phyloP scores from a whole-genome alignment of 257 asterid genomes.

The Solanum tarapatanum region DNA sequence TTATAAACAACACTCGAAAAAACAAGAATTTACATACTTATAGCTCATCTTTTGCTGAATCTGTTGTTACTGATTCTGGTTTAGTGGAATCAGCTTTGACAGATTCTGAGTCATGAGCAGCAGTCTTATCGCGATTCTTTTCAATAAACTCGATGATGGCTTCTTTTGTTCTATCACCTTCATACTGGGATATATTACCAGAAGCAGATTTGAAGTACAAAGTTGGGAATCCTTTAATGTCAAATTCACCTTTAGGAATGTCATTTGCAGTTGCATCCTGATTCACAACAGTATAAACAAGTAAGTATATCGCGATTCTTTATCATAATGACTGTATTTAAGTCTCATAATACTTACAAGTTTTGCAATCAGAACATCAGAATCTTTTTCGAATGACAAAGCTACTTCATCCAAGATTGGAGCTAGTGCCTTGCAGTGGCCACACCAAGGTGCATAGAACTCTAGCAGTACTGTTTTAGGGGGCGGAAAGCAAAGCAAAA shows the following conservation, averaged over 20 bases:
- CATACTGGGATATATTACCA: constrained; percentile 37
- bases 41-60: constrained; percentile 52
- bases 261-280: constrained; percentile 80
- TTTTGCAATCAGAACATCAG: constrained; percentile 59
- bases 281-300: not conserved
- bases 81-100: constrained; percentile 4
- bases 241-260: constrained; percentile 43
- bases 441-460: constrained; percentile 89
- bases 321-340: not conserved
- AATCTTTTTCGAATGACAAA: constrained; percentile 38
- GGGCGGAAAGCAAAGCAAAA: not conserved
- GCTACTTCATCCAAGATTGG: constrained; percentile 89
- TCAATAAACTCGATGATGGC: constrained; percentile 48
- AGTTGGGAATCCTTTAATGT: constrained; percentile 65
- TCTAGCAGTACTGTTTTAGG: constrained; percentile 47
- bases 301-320: not conserved
- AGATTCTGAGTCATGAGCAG: constrained; percentile 14
- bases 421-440: constrained; percentile 74
- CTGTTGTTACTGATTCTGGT: constrained; percentile 16
- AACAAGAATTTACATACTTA: constrained; percentile 17
- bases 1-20: not conserved
- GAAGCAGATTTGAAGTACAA: constrained; percentile 63
- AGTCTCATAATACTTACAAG: constrained; percentile 21
- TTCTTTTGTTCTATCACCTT: constrained; percentile 64
- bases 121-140: constrained; percentile 30